A percentile compares a stretch with the other conserved stretches of the same genome.
Evolutionary conservation across 805 yeast species (phyloP).

Genomic region (Kluyveromyces nonfermentans): DNA sequence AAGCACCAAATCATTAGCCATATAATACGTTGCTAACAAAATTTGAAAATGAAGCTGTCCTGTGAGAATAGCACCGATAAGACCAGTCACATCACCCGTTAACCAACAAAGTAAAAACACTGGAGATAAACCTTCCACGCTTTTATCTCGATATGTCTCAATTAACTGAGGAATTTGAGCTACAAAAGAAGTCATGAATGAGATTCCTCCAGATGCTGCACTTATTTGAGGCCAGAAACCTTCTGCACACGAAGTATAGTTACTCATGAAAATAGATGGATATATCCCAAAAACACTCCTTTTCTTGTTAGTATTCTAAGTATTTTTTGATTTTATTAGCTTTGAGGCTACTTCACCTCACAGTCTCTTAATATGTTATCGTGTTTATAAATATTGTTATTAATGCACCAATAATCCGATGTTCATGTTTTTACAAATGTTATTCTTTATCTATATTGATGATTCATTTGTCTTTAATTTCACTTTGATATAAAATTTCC

Average conservation of each 20-base stretch:
- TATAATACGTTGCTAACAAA: constrained; percentile 60
- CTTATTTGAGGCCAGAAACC: constrained; percentile 26
- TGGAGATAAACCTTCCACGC: constrained; percentile 54
- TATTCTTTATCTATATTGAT: no score
- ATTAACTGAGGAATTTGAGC: constrained; percentile 49
- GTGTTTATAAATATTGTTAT: no score
- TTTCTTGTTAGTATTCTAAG: background rate
- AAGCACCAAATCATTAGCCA: constrained; percentile 59
- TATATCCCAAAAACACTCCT: background rate
- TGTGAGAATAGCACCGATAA: constrained; percentile 67
- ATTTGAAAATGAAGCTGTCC: constrained; percentile 75
- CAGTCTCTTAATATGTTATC: no score
- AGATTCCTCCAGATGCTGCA: constrained; percentile 35
- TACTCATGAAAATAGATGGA: background rate
- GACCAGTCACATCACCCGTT: constrained; percentile 38
- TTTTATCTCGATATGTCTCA: constrained; percentile 46
- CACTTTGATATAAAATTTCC: no score
- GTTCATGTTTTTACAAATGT: no score
- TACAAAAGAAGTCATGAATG: constrained; percentile 36
- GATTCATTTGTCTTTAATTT: no score
- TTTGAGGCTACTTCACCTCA: background rate
- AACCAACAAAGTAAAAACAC: constrained; percentile 39
- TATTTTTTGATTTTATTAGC: background rate
- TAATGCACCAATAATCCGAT: no score
- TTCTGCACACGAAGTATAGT: constrained; percentile 7